Evolutionary conservation across 2,329 filamentous ascomycete genomes (phyloP).

Genomic region (Fusarium falciforme): DNA sequence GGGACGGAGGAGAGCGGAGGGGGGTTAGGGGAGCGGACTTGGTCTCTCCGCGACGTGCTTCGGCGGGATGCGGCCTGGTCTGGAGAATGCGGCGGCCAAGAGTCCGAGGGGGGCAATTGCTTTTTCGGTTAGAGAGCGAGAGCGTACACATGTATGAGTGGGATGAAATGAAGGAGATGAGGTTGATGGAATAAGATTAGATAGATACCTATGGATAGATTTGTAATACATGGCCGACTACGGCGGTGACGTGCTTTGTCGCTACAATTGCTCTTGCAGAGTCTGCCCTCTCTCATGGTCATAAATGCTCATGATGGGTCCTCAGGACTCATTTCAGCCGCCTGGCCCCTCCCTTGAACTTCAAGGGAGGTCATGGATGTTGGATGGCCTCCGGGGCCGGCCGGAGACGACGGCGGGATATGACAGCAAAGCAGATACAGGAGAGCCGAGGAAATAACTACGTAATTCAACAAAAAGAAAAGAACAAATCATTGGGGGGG

Average conservation of each 20-base stretch:
- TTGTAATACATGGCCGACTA: constrained; percentile 4
- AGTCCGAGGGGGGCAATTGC: constrained; percentile 2
- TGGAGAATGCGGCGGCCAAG: constrained; percentile 1
- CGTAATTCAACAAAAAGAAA: neutral
- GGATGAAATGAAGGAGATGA: neutral
- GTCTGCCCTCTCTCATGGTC: neutral
- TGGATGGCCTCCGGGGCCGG: constrained; percentile 1
- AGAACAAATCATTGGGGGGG: neutral
- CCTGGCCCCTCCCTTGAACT: neutral
- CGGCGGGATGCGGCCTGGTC: neutral
- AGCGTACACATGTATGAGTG: neutral
- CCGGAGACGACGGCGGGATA: neutral
- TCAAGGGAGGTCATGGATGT: neutral
- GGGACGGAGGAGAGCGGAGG: constrained; percentile 17
- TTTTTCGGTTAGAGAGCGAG: neutral
- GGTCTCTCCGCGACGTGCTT: constrained; percentile 33
- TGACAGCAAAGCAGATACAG: neutral
- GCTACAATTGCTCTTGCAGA: constrained; percentile 19
- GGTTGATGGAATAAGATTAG: neutral
- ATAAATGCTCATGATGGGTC: neutral
- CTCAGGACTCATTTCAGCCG: neutral
- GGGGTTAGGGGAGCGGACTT: constrained; percentile 35
- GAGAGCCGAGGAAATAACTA: constrained; percentile 8
- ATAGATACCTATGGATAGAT: neutral
- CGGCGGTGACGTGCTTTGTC: constrained; percentile 32